phyloP scores from a whole-genome alignment of 768 basidiomycete genomes.

The Suillus placidus region DNA sequence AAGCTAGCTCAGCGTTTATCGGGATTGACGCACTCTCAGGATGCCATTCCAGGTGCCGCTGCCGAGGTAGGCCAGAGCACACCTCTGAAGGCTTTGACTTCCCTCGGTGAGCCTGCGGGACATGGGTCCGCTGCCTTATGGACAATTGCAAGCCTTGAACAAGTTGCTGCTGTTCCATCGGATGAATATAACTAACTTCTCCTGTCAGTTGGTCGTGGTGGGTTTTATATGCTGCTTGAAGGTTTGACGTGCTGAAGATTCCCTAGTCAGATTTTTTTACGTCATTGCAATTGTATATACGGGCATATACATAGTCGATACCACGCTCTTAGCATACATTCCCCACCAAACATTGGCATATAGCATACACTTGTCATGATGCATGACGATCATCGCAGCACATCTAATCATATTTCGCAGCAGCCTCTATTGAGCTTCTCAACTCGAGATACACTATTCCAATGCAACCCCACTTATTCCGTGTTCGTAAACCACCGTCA shows the following conservation, averaged over 20 bases:
- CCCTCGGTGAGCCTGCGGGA: background rate
- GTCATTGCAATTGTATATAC: background rate
- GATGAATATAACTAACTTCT: background rate
- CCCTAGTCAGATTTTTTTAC: background rate
- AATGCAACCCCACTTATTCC: background rate
- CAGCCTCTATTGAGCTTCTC: background rate
- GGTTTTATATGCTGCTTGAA: background rate
- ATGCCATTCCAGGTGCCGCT: background rate
- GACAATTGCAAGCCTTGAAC: background rate
- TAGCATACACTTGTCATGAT: background rate
- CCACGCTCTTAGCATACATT: background rate
- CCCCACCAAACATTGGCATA: background rate
- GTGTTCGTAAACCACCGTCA: background rate
- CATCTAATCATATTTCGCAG: constrained; percentile 3
- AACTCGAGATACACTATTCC: background rate
- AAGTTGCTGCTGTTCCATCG: background rate
- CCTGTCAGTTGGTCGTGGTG: background rate
- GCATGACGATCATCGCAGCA: background rate
- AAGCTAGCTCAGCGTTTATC: background rate
- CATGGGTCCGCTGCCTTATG: background rate
- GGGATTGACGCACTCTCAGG: background rate
- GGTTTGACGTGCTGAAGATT: background rate
- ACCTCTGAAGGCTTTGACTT: background rate
- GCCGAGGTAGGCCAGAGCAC: background rate
- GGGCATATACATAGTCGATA: background rate